Evolutionary conservation across 768 basidiomycete genomes (phyloP), one percentile per base, ranked within the genome.

Genomic region (Rossbeevera mucosa): DNA sequence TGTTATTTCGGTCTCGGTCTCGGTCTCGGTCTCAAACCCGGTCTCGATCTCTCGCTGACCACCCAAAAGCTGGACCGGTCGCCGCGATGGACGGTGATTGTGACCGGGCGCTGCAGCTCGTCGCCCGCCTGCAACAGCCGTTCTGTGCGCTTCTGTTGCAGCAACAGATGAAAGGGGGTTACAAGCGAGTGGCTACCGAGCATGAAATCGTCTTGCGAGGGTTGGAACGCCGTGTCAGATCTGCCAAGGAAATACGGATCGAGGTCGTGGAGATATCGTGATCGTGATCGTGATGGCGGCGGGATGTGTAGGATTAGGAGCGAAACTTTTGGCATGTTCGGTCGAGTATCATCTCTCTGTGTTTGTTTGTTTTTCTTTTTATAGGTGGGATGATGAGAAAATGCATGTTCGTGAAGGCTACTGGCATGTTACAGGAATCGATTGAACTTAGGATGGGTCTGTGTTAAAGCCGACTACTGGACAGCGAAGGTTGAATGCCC

Each of bases 61-160:
- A n/a, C n/a, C n/a, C n/a, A n/a, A n/a, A n/a, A 2, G 3, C 5
- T 11, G 5, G 8, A 14, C 29, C 30, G 3, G 5, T 2, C 13
- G 3, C 22, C 1, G 6, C 8, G 7, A 16, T 21, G 30, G 52
- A 43, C 5, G 36, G 8, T 36, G n/a, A 26, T 8, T 46, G 11
- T 24, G 41, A 16, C 2, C 36, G 16, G 29, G 54, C 50, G 13
- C 28, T 55, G 41, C 58, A 48, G 29, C 11, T 59, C 4, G 3
- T 59, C 16, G 52, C 30, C 16, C 49, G 43, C 36, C 22, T 59
- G 12, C 45, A 33, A 31, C 48, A 58, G 28, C 57, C 48, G 13
- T 59, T 59, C 45, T 14, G 24, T 6, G 47, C 38, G 7, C 21
- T 58, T 13, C 30, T 57, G 42, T 51, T 55, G 11, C 30, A 44